These are phyloP conservation scores for Musa itinerans DNA, from an alignment of 176 grass and related monocot species.

Conservation along the genomic window DNA sequence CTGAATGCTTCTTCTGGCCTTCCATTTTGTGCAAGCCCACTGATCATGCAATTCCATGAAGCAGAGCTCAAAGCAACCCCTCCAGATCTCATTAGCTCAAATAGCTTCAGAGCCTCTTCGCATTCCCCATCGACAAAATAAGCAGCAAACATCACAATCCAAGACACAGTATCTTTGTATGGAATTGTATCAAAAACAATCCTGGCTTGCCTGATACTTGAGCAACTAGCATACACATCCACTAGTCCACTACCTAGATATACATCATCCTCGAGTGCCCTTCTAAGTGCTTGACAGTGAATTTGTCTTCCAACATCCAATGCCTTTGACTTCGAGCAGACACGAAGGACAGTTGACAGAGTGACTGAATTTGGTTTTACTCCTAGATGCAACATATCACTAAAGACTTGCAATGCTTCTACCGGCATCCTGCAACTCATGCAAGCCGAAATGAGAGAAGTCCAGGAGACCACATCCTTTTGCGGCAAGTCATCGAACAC, in stretches of 20 bases:
- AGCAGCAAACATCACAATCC: conserved; percentile 22
- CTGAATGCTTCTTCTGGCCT: conserved; percentile 11
- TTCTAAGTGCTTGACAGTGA: conserved; percentile 15
- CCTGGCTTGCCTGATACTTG: conserved; percentile 16
- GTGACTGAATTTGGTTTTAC: conserved; percentile 21
- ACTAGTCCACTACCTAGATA: conserved; percentile 17
- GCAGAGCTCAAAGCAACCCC: conserved; percentile 6
- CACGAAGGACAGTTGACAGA: conserved; percentile 14
- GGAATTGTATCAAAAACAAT: conserved; percentile 20
- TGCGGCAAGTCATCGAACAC: conserved; percentile 10
- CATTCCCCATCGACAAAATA: conserved; percentile 20
- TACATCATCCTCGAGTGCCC: conserved; percentile 4
- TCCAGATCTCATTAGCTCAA: conserved; percentile 1
- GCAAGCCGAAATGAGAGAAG: conserved; percentile 15
- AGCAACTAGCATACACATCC: conserved; percentile 26
- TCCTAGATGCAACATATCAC: conserved; percentile 11
- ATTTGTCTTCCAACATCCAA: conserved; percentile 14
- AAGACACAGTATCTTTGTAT: conserved; percentile 14
- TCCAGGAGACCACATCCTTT: conserved; percentile 28
- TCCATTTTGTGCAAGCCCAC: conserved; percentile 25
- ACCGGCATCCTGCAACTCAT: conserved; percentile 10
- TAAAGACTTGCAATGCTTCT: conserved; percentile 11
- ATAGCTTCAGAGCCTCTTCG: conserved; percentile 19
- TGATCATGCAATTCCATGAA: conserved; percentile 27
- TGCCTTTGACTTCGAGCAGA: conserved; percentile 13